phyloP scores from a whole-genome alignment of 2,329 filamentous ascomycete genomes.

The Sphaerostilbella broomeana region DNA sequence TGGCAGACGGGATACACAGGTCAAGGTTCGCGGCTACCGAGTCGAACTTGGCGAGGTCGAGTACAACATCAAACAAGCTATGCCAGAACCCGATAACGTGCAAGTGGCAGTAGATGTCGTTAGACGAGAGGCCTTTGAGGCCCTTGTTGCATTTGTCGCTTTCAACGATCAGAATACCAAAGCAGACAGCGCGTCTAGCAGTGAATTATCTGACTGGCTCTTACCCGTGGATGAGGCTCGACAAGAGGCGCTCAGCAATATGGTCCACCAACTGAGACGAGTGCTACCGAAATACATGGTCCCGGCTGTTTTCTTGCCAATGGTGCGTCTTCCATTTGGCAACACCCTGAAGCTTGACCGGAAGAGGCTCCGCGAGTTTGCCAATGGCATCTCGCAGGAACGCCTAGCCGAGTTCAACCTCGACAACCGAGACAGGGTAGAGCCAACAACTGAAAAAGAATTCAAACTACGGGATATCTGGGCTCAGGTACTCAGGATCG shows the following conservation, averaged over 20 bases:
- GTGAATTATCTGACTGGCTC: conserved; percentile 1
- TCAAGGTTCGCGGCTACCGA: conserved; percentile 54
- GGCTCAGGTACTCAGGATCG: conserved; percentile 11
- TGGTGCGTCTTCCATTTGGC: conserved; percentile 29
- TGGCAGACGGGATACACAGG: conserved; percentile 49
- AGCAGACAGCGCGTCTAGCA: neutral
- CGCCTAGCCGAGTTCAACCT: neutral
- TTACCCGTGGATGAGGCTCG: neutral
- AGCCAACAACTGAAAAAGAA: conserved; percentile 14
- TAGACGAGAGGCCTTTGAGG: neutral
- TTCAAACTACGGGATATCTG: conserved; percentile 15
- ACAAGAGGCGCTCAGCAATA: neutral
- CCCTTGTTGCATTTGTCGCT: conserved; percentile 5
- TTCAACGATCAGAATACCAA: neutral
- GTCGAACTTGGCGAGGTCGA: conserved; percentile 38
- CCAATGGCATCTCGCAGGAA: neutral
- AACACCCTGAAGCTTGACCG: conserved; percentile 11
- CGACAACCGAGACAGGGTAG: neutral
- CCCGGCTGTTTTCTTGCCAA: conserved; percentile 34
- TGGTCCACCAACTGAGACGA: neutral
- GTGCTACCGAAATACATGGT: conserved; percentile 33
- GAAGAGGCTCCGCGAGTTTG: conserved; percentile 1
- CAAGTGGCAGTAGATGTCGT: conserved; percentile 12
- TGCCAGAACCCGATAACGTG: neutral
- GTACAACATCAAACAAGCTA: conserved; percentile 1